These are phyloP conservation scores for Cytospora chrysosperma DNA, from an alignment of 2,329 filamentous ascomycete genomes.

Conservation along the genomic window DNA sequence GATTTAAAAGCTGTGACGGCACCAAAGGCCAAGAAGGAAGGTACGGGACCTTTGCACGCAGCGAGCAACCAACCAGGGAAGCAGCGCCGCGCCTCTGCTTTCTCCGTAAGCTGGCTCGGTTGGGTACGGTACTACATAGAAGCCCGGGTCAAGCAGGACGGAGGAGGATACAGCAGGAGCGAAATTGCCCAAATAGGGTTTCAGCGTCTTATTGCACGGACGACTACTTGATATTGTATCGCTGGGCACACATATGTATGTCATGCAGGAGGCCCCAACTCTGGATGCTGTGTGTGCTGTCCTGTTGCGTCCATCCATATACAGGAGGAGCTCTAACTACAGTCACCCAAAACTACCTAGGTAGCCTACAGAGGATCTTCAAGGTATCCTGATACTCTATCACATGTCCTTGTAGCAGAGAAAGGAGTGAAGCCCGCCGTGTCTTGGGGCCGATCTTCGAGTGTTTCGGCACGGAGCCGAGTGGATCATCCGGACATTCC, in stretches of 20 bases:
- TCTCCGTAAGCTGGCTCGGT: not conserved
- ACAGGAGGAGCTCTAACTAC: too few species aligned
- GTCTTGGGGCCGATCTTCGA: not conserved
- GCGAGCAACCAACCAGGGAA: not conserved
- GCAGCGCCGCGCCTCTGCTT: not conserved
- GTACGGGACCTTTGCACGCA: too few species aligned
- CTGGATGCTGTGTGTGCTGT: too few species aligned
- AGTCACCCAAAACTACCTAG: too few species aligned
- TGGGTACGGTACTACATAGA: too few species aligned
- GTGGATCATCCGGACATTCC: not conserved
- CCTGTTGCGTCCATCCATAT: too few species aligned
- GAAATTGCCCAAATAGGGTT: not conserved
- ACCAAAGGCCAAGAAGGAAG: too few species aligned
- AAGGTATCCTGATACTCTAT: not conserved
- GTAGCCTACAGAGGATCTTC: not conserved
- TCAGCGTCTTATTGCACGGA: not conserved
- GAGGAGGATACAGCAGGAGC: not conserved
- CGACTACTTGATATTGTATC: not conserved
- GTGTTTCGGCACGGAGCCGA: not conserved
- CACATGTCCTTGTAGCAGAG: not conserved
- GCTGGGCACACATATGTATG: too few species aligned
- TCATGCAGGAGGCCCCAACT: too few species aligned
- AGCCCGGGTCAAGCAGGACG: not conserved
- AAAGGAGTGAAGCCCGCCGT: not conserved
- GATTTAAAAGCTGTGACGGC: too few species aligned